Conservation (phyloP, 2,329 filamentous ascomycete species). For the Paraphoma sp. region DNA sequence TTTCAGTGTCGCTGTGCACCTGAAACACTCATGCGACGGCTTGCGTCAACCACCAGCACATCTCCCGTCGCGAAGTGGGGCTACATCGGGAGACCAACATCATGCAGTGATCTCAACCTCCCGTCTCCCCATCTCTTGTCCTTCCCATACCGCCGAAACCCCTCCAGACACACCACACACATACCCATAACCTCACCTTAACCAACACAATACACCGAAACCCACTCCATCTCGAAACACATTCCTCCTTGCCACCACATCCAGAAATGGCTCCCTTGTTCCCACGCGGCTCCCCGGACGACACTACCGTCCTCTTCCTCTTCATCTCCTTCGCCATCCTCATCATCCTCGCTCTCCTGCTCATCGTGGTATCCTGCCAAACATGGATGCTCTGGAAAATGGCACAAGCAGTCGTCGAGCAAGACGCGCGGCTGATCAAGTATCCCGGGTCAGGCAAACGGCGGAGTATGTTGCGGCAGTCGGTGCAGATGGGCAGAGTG, state of each 20-base stretch:
- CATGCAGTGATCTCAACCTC: not conserved
- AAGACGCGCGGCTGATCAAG: conserved; percentile 14
- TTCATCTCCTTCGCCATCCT: conserved; percentile 35
- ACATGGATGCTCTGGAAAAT: conserved; percentile 36
- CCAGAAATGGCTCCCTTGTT: not conserved
- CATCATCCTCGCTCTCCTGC: conserved; percentile 27
- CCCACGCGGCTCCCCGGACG: conserved; percentile 1
- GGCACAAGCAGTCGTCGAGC: conserved; percentile 24
- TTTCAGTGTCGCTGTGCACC: not conserved
- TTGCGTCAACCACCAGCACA: conserved; percentile 3
- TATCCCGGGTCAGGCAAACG: conserved; percentile 5
- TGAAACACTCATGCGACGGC: conserved; percentile 20
- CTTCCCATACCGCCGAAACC: too few relatives aligned
- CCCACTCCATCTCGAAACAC: not conserved
- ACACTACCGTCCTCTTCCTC: conserved; percentile 29
- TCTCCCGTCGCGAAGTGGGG: not conserved
- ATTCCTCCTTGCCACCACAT: not conserved
- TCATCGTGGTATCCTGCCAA: conserved; percentile 23
- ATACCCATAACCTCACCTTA: too few relatives aligned
- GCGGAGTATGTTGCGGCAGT: not conserved
- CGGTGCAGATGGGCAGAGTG: not conserved
- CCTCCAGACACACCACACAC: too few relatives aligned
- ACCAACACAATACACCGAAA: not conserved
- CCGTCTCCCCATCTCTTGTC: too few relatives aligned
- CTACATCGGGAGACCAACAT: not conserved